These are phyloP conservation scores for Allantophomopsis cytisporea DNA, from an alignment of 2,329 filamentous ascomycete species.

Conservation along the genomic window DNA sequence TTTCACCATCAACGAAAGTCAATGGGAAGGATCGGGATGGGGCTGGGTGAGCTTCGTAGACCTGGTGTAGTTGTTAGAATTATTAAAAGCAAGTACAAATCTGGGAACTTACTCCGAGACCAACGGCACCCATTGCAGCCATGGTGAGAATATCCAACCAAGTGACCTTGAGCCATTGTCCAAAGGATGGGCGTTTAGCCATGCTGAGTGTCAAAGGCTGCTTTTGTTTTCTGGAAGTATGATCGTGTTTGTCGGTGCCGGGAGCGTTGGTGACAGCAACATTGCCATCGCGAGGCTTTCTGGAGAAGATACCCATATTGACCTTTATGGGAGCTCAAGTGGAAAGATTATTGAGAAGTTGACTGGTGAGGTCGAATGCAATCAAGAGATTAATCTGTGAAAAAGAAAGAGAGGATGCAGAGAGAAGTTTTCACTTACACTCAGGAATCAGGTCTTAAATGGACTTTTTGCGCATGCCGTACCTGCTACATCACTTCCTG, in stretches of 20 bases:
- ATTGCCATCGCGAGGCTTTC: constrained; percentile 5
- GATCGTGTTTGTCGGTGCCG: constrained; percentile 4
- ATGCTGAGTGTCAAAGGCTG: constrained; percentile 21
- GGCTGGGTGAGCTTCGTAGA: constrained; percentile 51
- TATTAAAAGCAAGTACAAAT: neutral
- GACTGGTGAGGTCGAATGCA: no score
- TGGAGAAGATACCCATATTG: constrained; percentile 11
- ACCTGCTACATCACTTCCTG: no score
- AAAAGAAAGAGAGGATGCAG: no score
- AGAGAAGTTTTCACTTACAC: no score
- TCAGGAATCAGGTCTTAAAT: no score
- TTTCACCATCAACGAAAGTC: constrained; percentile 49
- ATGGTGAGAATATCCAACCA: constrained; percentile 58
- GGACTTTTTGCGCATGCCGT: no score
- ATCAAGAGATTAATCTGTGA: no score
- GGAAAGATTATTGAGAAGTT: no score
- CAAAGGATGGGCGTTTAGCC: constrained; percentile 42
- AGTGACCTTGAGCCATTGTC: constrained; percentile 56
- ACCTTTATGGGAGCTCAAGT: neutral
- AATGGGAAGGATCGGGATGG: constrained; percentile 59
- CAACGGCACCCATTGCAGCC: constrained; percentile 48
- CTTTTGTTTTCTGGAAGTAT: constrained; percentile 5
- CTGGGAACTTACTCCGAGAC: constrained; percentile 42
- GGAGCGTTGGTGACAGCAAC: neutral
- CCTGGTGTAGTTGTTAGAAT: constrained; percentile 20